Evolutionary conservation across 2,329 filamentous ascomycete genomes (phyloP).

Genomic region (Lachnellula arida): DNA sequence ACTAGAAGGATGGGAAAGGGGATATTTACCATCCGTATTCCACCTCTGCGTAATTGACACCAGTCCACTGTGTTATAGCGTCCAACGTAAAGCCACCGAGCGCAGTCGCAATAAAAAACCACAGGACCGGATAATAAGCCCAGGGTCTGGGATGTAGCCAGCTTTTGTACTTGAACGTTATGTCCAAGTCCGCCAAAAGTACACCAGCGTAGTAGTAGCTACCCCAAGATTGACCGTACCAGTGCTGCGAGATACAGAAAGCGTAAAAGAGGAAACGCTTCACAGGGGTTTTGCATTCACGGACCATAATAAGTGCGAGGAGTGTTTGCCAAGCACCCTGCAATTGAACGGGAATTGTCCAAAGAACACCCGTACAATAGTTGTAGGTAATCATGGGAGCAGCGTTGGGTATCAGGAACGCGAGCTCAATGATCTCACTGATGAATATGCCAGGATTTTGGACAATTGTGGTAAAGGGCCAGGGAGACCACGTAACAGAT

Average conservation of each 20-base stretch:
- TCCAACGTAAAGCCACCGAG: slow-evolving; percentile 20
- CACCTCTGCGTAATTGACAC: slow-evolving; percentile 23
- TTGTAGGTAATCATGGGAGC: slow-evolving; percentile 43
- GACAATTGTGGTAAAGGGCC: slow-evolving; percentile 40
- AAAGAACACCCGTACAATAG: slow-evolving; percentile 46
- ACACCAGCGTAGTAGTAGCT: slow-evolving; percentile 42
- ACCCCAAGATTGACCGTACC: slow-evolving; percentile 44
- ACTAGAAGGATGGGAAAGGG: too few species aligned
- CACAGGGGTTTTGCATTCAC: slow-evolving; percentile 41
- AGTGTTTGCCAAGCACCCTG: slow-evolving; percentile 43
- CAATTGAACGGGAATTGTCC: slow-evolving; percentile 46
- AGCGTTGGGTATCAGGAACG: slow-evolving; percentile 44
- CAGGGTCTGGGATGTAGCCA: slow-evolving; percentile 34
- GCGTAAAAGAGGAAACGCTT: slow-evolving; percentile 43
- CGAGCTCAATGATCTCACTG: slow-evolving; percentile 40
- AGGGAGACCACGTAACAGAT: slow-evolving; percentile 43
- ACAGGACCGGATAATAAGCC: slow-evolving; percentile 34
- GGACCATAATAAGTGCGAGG: slow-evolving; percentile 38
- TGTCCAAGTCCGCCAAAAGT: slow-evolving; percentile 41
- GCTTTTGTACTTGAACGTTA: slow-evolving; percentile 41
- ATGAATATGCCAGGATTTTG: slow-evolving; percentile 40
- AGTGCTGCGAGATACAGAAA: slow-evolving; percentile 40
- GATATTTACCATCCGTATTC: slow-evolving; percentile 35
- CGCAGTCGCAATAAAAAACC: not conserved
- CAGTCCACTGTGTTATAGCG: slow-evolving; percentile 12